Base-by-base conservation (phyloP, 2,329 filamentous ascomycete genomes). In the Westerdykella ornata region DNA sequence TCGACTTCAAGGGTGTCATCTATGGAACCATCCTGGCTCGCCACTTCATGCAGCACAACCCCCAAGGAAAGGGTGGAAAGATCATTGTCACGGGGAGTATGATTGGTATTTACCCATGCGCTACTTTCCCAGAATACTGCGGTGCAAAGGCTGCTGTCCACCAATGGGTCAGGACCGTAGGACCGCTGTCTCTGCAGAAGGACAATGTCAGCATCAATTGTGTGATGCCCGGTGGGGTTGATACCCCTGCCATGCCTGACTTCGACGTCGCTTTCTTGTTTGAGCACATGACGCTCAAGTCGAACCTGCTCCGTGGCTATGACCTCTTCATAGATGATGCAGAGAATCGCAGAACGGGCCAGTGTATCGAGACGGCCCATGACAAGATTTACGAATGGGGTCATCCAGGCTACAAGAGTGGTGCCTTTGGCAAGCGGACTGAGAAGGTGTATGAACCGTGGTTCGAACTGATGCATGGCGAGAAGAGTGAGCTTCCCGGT, bases 21-120 rank as follows among this genome's bases (percentile, higher is more conserved):
- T 75, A 74, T 43, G 71, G 72, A 3, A 70, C 67, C 1, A 66
- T 68, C 41, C 59, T 76, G 7, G 71, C 74, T 0, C 70, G 66
- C 1, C 73, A 77, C 48, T 77, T 74, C 52, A 76, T 76, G 74
- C 64, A 72, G 8, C 63, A 74, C 43, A 76, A 75, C 42, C 36
- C 47, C 2, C 49, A 56, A 2, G 54, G 52, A 0, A 65, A 65
- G 0, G 70, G 69, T 2, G 72, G 72, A 1, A 66, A 60, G 41
- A 71, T 75, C 39, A 56, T 73, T 9, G 62, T 66, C 0, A 74
- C 72, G 1, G 62, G 64, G 2, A 72, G 67, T 43, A 66, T 70
- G 42, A 66, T 68, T 2, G 69, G 60, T 1, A 46, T 75, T 1
- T 68, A 69, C 36, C 71, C 73, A 1, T 68, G 72, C 44, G 46